Base-by-base conservation (phyloP, 768 basidiomycete species). In the Dioszegia aurantiaca region DNA sequence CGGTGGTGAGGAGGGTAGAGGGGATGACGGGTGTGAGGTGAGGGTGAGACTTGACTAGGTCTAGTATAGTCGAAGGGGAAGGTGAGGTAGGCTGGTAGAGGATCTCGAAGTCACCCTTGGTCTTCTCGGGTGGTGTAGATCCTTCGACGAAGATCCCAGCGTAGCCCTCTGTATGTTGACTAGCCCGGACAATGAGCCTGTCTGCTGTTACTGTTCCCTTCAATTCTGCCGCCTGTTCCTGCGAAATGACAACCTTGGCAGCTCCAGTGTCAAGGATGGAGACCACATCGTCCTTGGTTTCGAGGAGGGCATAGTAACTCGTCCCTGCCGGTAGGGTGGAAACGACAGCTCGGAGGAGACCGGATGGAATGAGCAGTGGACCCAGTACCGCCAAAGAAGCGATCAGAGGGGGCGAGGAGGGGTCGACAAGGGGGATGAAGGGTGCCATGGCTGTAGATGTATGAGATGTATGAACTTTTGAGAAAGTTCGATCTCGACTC, bases 201-300 rank as follows among this genome's bases (percentile, higher is more conserved):
- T 53, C 51, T 9, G 24, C 51, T 14, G 51, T 8, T 24, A 47
- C 46, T 16, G 19, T 14, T 3, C 48, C 28, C 36, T 27, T 36
- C 11, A 40, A 36, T 21, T 87, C 82, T 2, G 84, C 77, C 2
- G 89, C 87, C 61, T 71, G 70, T 1, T 83, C 76, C 41, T 84
- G 81, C 19, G 86, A 82, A 0, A 91, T 81, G 37, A 95, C 85
- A 69, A 91, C 81, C 76, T 89, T 92, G 65, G 86, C 83, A 1
- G 86, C 84, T 23, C 93, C 91, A 21, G 79, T 78, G 76, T 97
- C 89, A 28, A 99, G 83, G 84, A 79, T 65, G 85, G 61, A 48
- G 24, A 70, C 60, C 12, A 71, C 30, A 51, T 73, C 72, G 3
- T 69, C 67, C 30, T 44, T 27, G 9, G 28, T 21, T 3, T 61